These are phyloP conservation scores for Zygosaccharomyces pseudorouxii DNA, from an alignment of 805 yeast genomes.

Conservation along the genomic window DNA sequence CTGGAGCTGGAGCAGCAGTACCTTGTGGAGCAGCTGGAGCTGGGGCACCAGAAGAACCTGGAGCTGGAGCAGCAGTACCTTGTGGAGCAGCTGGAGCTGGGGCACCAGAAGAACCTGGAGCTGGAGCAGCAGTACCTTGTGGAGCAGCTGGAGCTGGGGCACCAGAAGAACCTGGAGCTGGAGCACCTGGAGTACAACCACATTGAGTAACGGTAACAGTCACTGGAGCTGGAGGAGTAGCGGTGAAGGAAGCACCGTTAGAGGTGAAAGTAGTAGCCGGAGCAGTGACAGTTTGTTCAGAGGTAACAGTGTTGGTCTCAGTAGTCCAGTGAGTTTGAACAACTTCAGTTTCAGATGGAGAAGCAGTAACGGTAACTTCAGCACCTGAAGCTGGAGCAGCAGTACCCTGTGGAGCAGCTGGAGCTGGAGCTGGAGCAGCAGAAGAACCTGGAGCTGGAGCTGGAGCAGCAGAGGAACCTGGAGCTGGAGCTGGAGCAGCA, in stretches of 20 bases:
- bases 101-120: background rate
- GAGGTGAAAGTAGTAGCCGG: constrained; percentile 1
- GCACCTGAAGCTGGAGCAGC: constrained; percentile 9
- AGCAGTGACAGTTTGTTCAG: constrained; percentile 3
- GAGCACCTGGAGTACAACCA: constrained; percentile 1
- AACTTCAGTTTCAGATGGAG: background rate
- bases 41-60: background rate
- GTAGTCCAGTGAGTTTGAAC: constrained; percentile 3
- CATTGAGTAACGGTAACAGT: constrained; percentile 3
- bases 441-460: constrained; percentile 3
- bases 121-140: background rate
- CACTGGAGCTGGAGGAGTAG: constrained; percentile 3
- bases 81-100: background rate
- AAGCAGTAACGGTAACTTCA: constrained; percentile 14
- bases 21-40: constrained; percentile 1
- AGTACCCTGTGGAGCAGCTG: constrained; percentile 1
- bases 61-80: background rate
- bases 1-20: constrained; percentile 1
- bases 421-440: background rate
- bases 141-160: background rate
- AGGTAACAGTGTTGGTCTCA: constrained; percentile 1
- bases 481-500: constrained; percentile 8
- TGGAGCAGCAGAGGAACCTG: constrained; percentile 5
- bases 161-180: background rate
- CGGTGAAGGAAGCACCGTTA: background rate